phyloP scores from a whole-genome alignment of 2,329 filamentous ascomycete genomes.

The Colletotrichum siamense region DNA sequence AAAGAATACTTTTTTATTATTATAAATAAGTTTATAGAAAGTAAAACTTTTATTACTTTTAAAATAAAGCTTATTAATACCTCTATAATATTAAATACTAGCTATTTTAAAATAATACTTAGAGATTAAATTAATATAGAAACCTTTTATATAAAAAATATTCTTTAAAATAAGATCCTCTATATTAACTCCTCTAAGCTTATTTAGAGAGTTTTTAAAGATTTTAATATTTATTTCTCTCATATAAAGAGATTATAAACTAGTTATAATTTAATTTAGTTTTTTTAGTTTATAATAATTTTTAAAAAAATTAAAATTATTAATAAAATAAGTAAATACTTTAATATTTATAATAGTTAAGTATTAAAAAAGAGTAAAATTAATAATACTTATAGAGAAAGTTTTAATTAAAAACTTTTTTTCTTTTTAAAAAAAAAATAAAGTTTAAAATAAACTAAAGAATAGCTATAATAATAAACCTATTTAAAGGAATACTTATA shows the following conservation, averaged over 20 bases:
- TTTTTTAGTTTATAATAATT: not conserved
- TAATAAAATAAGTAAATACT: not conserved
- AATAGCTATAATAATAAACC: accelerated
- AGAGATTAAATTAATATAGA: no score
- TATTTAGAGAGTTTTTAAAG: not conserved
- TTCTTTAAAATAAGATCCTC: accelerated
- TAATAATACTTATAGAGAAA: not conserved
- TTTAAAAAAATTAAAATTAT: not conserved
- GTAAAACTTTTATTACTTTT: no score
- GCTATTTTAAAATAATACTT: no score
- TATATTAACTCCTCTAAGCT: accelerated
- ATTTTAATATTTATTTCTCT: accelerated
- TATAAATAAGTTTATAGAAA: no score
- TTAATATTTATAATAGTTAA: not conserved
- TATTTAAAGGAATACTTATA: not conserved
- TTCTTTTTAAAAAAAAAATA: not conserved
- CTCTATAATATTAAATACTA: no score
- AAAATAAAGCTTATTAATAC: no score
- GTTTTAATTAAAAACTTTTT: not conserved
- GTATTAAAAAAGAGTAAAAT: not conserved
- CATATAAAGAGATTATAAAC: not conserved
- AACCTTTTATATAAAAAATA: no score
- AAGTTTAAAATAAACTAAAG: not conserved
- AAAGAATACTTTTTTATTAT: no score
- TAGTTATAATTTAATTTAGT: not conserved